Evolutionary conservation across 371 early-diverging fungal species (phyloP), one percentile per base, ranked within the genome.

Genomic region (Zychaea mexicana): DNA sequence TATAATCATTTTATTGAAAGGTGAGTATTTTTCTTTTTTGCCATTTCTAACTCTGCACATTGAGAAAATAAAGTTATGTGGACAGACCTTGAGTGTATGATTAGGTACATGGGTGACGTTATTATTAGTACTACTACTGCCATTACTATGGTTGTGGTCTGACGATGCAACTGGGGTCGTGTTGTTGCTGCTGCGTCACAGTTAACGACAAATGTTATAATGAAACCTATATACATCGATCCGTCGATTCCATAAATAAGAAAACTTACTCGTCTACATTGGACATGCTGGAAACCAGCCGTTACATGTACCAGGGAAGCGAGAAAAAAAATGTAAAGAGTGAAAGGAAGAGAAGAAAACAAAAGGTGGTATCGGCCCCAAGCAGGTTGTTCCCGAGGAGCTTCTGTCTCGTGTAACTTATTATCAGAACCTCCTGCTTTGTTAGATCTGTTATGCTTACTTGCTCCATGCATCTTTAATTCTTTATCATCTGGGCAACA

Each of bases 201-300:
- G n/a, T 17, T 15, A 46, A 46, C 1, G n/a, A n/a, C n/a, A n/a
- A n/a, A n/a, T n/a, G 3, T 36, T 10, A 36, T 36, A 49, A 49
- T 49, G 12, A 21, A 26, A 47, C n/a, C n/a, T n/a, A n/a, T n/a
- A n/a, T n/a, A n/a, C n/a, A n/a, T n/a, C n/a, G n/a, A n/a, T n/a
- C n/a, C n/a, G n/a, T n/a, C n/a, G n/a, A n/a, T n/a, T n/a, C n/a
- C n/a, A 47, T 2, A 47, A 22, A 49, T 22, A 22, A 24, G 22
- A 24, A 22, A 49, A 22, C 49, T 49, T 24, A 49, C 49, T 49
- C 49, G 49, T 49, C 49, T 49, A 8, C 49, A 49, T 22, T 49
- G 49, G 26, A 49, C 49, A 49, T 49, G 49, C 49, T 49, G 49
- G 21, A 24, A 49, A 49, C 49, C 49, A 49, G 49, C 49, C 21